Base-by-base conservation (phyloP, 2,329 filamentous ascomycete genomes). In the Pyrenophora seminiperda region DNA sequence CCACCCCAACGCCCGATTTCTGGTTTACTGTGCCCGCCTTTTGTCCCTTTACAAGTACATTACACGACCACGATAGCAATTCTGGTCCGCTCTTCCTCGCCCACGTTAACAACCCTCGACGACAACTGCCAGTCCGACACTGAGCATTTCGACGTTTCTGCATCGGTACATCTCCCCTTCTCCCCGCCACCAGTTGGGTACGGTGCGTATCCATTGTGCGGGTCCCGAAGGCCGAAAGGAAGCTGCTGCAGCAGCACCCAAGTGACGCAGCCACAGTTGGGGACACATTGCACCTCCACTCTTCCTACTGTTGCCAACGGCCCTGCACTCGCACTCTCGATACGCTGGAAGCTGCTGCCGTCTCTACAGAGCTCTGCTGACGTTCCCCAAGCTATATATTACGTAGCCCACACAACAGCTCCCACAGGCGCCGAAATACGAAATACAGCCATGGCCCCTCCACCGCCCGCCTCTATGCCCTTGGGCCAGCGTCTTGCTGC, bases 361-460 rank as follows among this genome's bases (percentile, higher is more conserved):
- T 34, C 51, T 40, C 44, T 47, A 24, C 38, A 41, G 53, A 66
- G 53, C 61, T 62, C 47, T 52, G 53, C 68, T 70, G 61, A 69
- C 51, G 20, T 46, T 27, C 22, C 40, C 10, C 38, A 60, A 61
- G 50, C 43, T 56, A 47, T 50, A 47, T 47, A 56, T 56, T 58
- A 54, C 58, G 55, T 54, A 56, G 54, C 52, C 44, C 63, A 66
- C 66, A 65, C 65, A 53, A 65, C 66, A 45, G 37, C 40, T 37
- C 48, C 62, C 38, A 40, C 37, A 64, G 46, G 43, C 59, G 34
- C 58, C 51, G 19, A 60, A 57, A 54, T 54, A 53, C 56, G 54
- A 63, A 59, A n/a, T n/a, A n/a, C n/a, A n/a, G n/a, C 50, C 56
- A 90, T 90, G 87, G 84, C 89, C 76, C 88, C 89, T 77, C 87